phyloP scores from a whole-genome alignment of 768 basidiomycete species.

The Leccinellum rugosiceps region DNA sequence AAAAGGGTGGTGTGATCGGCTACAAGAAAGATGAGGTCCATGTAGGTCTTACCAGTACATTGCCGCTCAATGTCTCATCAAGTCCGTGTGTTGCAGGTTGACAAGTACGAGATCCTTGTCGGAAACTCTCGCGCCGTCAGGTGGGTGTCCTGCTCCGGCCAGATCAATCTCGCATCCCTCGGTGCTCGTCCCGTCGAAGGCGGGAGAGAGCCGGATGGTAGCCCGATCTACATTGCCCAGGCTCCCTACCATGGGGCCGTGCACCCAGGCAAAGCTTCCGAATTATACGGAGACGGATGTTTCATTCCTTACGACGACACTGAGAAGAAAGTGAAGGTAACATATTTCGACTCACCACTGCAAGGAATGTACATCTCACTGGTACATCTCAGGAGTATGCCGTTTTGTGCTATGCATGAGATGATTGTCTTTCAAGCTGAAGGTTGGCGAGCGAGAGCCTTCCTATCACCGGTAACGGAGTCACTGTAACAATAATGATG shows the following conservation, averaged over 20 bases:
- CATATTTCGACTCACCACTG: constrained; percentile 1
- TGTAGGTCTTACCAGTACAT: constrained; percentile 33
- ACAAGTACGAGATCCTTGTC: constrained; percentile 67
- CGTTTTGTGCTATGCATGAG: constrained; percentile 37
- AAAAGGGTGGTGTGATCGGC: constrained; percentile 64
- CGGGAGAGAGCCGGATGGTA: constrained; percentile 61
- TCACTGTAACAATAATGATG: constrained; percentile 8
- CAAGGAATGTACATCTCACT: background rate
- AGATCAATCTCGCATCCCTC: constrained; percentile 42
- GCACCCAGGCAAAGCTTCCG: constrained; percentile 65
- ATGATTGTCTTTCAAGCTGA: background rate
- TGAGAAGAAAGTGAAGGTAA: constrained; percentile 52
- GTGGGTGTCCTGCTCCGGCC: constrained; percentile 54
- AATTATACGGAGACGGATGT: constrained; percentile 49
- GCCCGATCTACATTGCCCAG: constrained; percentile 56
- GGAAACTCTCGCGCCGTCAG: constrained; percentile 53
- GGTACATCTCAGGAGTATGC: constrained; percentile 35
- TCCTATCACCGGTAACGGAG: background rate
- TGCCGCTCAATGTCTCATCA: background rate
- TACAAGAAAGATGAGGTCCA: constrained; percentile 57
- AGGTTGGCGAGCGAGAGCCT: background rate
- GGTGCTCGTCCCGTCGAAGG: constrained; percentile 60
- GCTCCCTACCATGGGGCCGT: constrained; percentile 49
- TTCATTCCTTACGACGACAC: constrained; percentile 52
- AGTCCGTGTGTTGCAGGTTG: constrained; percentile 39